Evolutionary conservation across 2,329 filamentous ascomycete species (phyloP).

Genomic region (Pseudogymnoascus sp.): DNA sequence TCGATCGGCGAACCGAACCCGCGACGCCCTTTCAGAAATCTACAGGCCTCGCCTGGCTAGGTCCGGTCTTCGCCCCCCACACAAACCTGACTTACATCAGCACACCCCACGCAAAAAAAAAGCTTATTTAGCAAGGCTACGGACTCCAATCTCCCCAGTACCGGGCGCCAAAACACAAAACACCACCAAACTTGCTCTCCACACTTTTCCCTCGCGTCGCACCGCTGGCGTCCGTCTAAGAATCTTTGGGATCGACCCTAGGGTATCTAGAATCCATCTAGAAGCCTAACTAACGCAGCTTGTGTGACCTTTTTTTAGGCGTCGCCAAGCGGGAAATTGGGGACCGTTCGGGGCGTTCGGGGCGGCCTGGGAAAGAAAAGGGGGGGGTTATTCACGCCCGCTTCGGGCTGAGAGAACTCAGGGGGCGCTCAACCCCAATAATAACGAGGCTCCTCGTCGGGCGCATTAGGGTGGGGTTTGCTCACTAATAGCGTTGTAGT

Average conservation of each 20-base stretch:
- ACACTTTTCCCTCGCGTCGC: not conserved
- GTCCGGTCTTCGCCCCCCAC: not conserved
- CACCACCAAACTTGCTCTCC: not conserved
- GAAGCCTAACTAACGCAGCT: not conserved
- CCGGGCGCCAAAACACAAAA: not conserved
- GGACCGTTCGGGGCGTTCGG: not conserved
- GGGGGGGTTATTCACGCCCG: not conserved
- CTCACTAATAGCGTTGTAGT: conserved; percentile 8
- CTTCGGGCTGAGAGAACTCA: not conserved
- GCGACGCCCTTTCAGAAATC: not conserved
- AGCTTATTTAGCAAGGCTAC: not conserved
- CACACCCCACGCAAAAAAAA: conserved; percentile 3
- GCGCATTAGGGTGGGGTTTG: not conserved
- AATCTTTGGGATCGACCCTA: not conserved
- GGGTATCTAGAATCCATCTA: not conserved
- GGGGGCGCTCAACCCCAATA: not conserved
- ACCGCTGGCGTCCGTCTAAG: not conserved
- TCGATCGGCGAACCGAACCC: not conserved
- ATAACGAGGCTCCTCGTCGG: not conserved
- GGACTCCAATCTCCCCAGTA: not conserved
- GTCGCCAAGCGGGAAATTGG: not conserved
- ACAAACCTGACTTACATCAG: not conserved
- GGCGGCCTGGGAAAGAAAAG: not conserved
- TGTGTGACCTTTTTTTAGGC: not conserved
- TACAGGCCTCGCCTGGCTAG: not conserved